A percentile compares a stretch with the other conserved stretches of the same genome.
phyloP scores from a whole-genome alignment of 169 alveolate genomes.

The Eimeria falciformis region DNA sequence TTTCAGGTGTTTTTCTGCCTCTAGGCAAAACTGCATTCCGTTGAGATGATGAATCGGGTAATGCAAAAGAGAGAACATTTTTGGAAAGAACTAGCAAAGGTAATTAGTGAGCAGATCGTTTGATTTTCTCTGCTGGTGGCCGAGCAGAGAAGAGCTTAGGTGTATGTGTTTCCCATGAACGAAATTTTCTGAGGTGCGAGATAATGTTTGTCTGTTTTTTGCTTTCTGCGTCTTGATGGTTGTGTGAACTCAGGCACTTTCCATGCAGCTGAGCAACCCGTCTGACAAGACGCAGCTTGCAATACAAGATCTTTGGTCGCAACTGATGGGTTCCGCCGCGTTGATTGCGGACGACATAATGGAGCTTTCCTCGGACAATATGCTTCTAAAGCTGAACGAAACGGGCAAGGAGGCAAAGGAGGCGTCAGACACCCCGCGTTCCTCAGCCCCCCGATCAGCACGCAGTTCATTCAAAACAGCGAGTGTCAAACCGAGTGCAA shows the following conservation, averaged over 20 bases:
- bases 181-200: background rate
- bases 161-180: background rate
- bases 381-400: no score
- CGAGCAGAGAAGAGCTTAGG: no score
- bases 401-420: no score
- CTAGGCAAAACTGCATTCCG: background rate
- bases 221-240: background rate
- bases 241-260: slow-evolving; percentile 6
- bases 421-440: no score
- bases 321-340: slow-evolving; percentile 6
- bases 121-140: background rate
- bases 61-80: slow-evolving; percentile 14
- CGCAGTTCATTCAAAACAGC: no score
- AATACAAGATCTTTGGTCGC: background rate
- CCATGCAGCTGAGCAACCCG: background rate
- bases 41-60: background rate
- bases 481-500: no score
- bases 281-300: background rate
- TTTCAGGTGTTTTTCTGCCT: background rate
- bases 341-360: no score
- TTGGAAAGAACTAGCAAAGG: slow-evolving; percentile 11
- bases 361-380: no score
- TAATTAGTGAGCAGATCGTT: background rate
- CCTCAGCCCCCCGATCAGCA: no score
- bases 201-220: background rate